Conservation (phyloP, 257 asterid species). For the Solanum tarapatanum region DNA sequence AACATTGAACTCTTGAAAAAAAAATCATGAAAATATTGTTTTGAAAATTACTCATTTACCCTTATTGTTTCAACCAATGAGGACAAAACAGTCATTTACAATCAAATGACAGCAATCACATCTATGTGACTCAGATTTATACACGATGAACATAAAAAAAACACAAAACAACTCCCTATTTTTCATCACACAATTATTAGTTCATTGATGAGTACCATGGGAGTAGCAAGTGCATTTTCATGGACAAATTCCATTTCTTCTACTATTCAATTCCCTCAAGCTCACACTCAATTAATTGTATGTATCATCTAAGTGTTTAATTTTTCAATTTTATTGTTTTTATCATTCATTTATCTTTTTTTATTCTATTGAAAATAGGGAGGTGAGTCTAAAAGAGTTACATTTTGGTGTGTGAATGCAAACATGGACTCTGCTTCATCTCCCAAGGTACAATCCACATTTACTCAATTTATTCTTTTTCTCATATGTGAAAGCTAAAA, state of each 20-base stretch:
- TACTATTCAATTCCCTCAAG: conserved; percentile 21
- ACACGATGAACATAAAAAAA: not conserved
- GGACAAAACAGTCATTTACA: not conserved
- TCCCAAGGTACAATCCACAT: conserved; percentile 25
- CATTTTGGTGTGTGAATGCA: conserved; percentile 25
- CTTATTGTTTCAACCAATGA: not conserved
- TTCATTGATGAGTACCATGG: not conserved
- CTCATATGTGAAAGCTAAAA: not conserved
- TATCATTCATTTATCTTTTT: not conserved
- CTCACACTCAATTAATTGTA: conserved; percentile 22
- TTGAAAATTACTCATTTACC: accelerated
- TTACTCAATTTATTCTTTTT: not conserved
- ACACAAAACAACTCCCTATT: not conserved
- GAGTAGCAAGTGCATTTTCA: conserved; percentile 24
- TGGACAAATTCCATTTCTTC: conserved; percentile 48
- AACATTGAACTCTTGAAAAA: no score
- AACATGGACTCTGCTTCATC: conserved; percentile 16
- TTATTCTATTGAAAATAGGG: not conserved
- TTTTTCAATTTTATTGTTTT: not conserved
- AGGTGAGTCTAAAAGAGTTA: conserved; percentile 28
- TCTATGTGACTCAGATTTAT: not conserved
- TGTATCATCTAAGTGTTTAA: not conserved
- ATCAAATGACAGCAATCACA: not conserved
- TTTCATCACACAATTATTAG: not conserved
- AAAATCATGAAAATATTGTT: no score